Conservation (phyloP, 2,329 filamentous ascomycete species). For the Paraphoma sp. region DNA sequence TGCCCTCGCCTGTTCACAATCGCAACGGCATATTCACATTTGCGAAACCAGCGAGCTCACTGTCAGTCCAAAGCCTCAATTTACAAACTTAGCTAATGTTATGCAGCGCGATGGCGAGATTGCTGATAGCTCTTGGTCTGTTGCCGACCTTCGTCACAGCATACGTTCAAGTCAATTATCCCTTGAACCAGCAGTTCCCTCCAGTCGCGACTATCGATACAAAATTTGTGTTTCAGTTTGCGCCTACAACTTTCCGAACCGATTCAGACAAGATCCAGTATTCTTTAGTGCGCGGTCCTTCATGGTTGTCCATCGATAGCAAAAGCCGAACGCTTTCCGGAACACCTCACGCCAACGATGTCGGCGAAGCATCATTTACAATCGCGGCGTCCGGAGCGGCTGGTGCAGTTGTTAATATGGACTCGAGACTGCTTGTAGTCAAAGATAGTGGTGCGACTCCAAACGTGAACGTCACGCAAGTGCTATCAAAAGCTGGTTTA, state of each 20-base stretch:
- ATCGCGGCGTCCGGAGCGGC: conserved; percentile 73
- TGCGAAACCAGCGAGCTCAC: conserved; percentile 17
- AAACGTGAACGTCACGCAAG: conserved; percentile 62
- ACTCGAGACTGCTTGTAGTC: conserved; percentile 75
- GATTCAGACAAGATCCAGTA: conserved; percentile 66
- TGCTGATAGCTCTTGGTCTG: conserved; percentile 19
- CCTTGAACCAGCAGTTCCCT: conserved; percentile 84
- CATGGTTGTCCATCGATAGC: conserved; percentile 77
- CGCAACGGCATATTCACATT: conserved; percentile 11
- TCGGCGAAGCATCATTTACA: conserved; percentile 66
- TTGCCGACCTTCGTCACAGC: conserved; percentile 27
- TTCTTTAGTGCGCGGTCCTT: conserved; percentile 68
- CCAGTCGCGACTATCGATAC: conserved; percentile 74
- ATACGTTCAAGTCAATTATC: conserved; percentile 62
- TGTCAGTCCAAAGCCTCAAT: conserved; percentile 16
- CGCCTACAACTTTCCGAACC: conserved; percentile 75
- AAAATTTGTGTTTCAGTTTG: conserved; percentile 75
- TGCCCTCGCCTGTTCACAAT: conserved; percentile 19
- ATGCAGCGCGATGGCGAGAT: conserved; percentile 24
- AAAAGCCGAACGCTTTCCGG: conserved; percentile 71
- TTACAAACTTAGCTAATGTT: conserved; percentile 6
- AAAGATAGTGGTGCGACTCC: conserved; percentile 62
- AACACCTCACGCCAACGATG: conserved; percentile 65
- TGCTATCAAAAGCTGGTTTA: conserved; percentile 65
- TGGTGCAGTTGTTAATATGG: conserved; percentile 66